Evolutionary conservation across 2,329 filamentous ascomycete genomes (phyloP), one percentile per base, ranked within the genome.

Genomic region (Cercospora beticola): DNA sequence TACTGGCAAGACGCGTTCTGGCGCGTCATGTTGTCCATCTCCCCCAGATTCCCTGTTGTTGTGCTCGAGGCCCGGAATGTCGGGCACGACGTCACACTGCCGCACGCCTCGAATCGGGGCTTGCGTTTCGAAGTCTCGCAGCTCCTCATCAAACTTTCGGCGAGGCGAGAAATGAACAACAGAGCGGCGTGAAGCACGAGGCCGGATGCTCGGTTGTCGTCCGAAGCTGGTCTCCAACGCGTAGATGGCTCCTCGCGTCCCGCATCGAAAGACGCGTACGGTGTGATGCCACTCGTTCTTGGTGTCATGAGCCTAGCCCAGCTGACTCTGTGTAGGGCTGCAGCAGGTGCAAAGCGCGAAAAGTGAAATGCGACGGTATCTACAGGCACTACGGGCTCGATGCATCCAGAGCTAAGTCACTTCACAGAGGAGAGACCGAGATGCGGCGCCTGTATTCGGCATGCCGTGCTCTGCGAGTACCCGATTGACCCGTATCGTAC

Each of bases 401-500:
- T 26, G 2, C 5, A 30, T 2, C 23, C 23, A 30, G 14, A 52
- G n/a, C 21, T 63, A 10, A 54, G 30, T 9, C 6, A 3, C 8
- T 6, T 26, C 43, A 21, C 61, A 56, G 61, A 75, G 61, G 54
- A 30, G 8, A 61, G 65, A 30, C 74, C 73, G 1, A 66, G 57
- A 30, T 75, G 74, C 61, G 60, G 68, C 23, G 73, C 71, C 9
- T 75, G 74, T 54, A 54, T 46, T 23, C 60, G 73, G 12, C 74
- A 75, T 66, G 63, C 56, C 21, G 72, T 74, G 4, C n/a, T 30
- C 12, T 75, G 74, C 69, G 63, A 70, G 16, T 75, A 75, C n/a
- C 62, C 68, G 30, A 16, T 54, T 2, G 64, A 62, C n/a, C 67
- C 67, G 5, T 69, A 70, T 18, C 67, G 59, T 14, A 40, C 59